A percentile compares a stretch with the other conserved stretches of the same genome.
phyloP scores from a whole-genome alignment of 2,329 filamentous ascomycete genomes.

The Colletotrichum trifolii region DNA sequence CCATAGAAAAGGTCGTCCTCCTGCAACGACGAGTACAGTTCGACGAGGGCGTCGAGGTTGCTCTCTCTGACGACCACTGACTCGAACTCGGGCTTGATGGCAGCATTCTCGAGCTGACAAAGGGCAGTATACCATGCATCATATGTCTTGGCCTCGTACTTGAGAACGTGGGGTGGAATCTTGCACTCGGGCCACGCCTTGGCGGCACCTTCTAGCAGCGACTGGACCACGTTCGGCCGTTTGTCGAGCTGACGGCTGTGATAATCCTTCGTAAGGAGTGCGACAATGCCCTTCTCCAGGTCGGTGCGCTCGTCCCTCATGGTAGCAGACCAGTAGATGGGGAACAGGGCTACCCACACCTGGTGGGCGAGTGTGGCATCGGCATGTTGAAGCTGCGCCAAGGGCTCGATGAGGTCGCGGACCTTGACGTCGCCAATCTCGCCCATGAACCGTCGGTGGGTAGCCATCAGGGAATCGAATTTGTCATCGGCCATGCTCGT shows the following conservation, averaged over 20 bases:
- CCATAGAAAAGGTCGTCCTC: slow-evolving; percentile 99
- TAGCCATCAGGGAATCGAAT: slow-evolving; percentile 81
- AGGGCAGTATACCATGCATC: slow-evolving; percentile 98
- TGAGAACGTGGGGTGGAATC: slow-evolving; percentile 94
- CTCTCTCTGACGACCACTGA: slow-evolving; percentile 89
- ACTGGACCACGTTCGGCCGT: slow-evolving; percentile 94
- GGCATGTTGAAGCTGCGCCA: slow-evolving; percentile 91
- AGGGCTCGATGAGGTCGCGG: slow-evolving; percentile 88
- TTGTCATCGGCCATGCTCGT: slow-evolving; percentile 83
- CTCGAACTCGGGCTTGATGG: slow-evolving; percentile 85
- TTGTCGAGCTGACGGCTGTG: slow-evolving; percentile 94
- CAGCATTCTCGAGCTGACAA: slow-evolving; percentile 88
- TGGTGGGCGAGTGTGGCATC: slow-evolving; percentile 85
- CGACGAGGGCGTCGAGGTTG: slow-evolving; percentile 94
- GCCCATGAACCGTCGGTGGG: slow-evolving; percentile 83
- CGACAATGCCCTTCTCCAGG: slow-evolving; percentile 90
- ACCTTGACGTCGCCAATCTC: slow-evolving; percentile 89
- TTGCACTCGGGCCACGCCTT: slow-evolving; percentile 89
- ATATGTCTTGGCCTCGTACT: slow-evolving; percentile 93
- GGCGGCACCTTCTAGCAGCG: slow-evolving; percentile 87
- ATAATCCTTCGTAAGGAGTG: slow-evolving; percentile 92
- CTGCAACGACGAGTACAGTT: slow-evolving; percentile 88
- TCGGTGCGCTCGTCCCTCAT: slow-evolving; percentile 89
- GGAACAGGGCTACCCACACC: slow-evolving; percentile 92
- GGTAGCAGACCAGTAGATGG: slow-evolving; percentile 91